These are phyloP conservation scores for Didymella glomerata DNA, from an alignment of 2,329 filamentous ascomycete genomes.

Conservation along the genomic window DNA sequence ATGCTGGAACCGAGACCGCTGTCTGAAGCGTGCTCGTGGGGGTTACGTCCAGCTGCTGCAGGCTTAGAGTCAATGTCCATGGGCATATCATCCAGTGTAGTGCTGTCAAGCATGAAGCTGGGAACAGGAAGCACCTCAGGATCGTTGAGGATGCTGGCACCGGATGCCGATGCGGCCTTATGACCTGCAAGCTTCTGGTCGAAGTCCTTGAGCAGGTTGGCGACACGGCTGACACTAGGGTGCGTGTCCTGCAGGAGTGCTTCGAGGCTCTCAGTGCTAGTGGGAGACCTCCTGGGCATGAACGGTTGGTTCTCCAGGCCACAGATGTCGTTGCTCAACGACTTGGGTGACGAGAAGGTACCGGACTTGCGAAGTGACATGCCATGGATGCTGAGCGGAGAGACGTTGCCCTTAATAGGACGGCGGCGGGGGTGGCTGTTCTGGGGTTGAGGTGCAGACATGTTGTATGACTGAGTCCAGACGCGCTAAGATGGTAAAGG, in stretches of 20 bases:
- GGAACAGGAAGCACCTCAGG: constrained; percentile 60
- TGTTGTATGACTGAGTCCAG: constrained; percentile 49
- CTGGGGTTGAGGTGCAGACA: constrained; percentile 50
- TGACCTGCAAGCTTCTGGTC: constrained; percentile 55
- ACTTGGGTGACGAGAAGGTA: constrained; percentile 58
- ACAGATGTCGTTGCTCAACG: constrained; percentile 49
- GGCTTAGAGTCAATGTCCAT: constrained; percentile 57
- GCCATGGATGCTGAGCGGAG: constrained; percentile 50
- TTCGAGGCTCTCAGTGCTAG: constrained; percentile 58
- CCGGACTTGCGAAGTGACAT: constrained; percentile 59
- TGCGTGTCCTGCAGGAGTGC: constrained; percentile 55
- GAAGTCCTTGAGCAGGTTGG: constrained; percentile 55
- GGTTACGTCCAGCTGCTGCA: constrained; percentile 46
- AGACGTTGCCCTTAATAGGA: constrained; percentile 50
- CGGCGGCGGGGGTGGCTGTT: constrained; percentile 58
- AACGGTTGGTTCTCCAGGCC: constrained; percentile 51
- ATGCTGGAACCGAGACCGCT: constrained; percentile 89
- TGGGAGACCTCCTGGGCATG: constrained; percentile 59
- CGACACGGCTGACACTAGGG: constrained; percentile 55
- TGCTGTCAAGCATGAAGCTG: constrained; percentile 53
- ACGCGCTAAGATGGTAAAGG: constrained; percentile 35
- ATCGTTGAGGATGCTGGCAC: constrained; percentile 56
- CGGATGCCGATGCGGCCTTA: constrained; percentile 39
- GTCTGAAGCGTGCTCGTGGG: constrained; percentile 77
- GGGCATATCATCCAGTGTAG: constrained; percentile 44